phyloP scores from a whole-genome alignment of 2,329 filamentous ascomycete species.

The Fusarium sulawesiense region DNA sequence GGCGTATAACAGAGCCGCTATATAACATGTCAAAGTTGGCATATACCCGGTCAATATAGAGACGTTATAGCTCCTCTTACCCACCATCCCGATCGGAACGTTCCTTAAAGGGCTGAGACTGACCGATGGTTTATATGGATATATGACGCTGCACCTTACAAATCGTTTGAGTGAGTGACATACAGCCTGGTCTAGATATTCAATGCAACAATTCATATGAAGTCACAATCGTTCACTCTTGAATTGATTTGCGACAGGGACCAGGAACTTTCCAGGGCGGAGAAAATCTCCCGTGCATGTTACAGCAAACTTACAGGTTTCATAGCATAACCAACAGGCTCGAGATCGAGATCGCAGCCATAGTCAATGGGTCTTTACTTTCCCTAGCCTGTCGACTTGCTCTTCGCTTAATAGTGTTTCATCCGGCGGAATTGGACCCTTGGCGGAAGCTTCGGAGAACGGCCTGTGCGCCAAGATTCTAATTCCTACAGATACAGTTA shows the following conservation, averaged over 20 bases:
- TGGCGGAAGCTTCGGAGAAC: conserved; percentile 40
- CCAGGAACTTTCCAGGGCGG: conserved; percentile 7
- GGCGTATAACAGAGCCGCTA: conserved; percentile 30
- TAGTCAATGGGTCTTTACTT: background rate
- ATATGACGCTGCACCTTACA: conserved; percentile 29
- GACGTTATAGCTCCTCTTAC: conserved; percentile 26
- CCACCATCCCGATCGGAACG: conserved; percentile 40
- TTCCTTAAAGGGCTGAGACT: conserved; percentile 29
- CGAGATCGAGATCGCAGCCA: conserved; percentile 39
- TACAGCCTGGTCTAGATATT: background rate
- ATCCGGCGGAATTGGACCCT: conserved; percentile 27
- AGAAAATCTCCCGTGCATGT: conserved; percentile 16
- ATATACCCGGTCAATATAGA: conserved; percentile 29
- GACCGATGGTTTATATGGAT: conserved; percentile 14
- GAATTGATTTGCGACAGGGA: conserved; percentile 26
- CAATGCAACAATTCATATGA: conserved; percentile 12
- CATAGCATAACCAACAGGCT: conserved; percentile 10
- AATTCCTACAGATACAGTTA: background rate
- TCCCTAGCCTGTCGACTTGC: background rate
- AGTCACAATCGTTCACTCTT: conserved; percentile 7
- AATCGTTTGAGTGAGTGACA: conserved; percentile 19
- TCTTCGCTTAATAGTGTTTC: conserved; percentile 11
- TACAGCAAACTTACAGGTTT: conserved; percentile 17
- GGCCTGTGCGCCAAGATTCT: conserved; percentile 27
- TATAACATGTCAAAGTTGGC: conserved; percentile 34